Base-by-base conservation (phyloP, 1,284 basidiomycete genomes). In the Volvariella volvacea region DNA sequence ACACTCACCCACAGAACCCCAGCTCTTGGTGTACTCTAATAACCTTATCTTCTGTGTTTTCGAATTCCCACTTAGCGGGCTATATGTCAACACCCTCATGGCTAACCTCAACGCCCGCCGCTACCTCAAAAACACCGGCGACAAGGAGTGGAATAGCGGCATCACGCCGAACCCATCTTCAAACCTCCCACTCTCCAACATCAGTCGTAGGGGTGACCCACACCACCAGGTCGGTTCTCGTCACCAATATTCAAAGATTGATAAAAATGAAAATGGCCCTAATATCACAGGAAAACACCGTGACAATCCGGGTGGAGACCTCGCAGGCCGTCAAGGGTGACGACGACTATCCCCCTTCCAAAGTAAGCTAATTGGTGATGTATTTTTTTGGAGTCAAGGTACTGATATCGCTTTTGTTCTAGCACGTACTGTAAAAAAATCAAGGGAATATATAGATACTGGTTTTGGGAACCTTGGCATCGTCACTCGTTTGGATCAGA, bases 81-180 rank as follows among this genome's bases (percentile, higher is more conserved):
- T 36, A n/a, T 36, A 36, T 20, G n/a, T 15, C n/a, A 36, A 36
- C 34, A 36, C 34, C n/a, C n/a, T 36, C 7, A 7, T 36, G 34
- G 34, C 6, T 7, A 36, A 36, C 34, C 34, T 36, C 34, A 36
- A 36, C 19, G 34, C 34, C 34, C 34, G 34, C 15, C 34, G 34
- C n/a, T 36, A 16, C 34, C 14, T 36, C 34, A 36, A 36, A 20
- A n/a, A n/a, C 34, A 6, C 6, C 6, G 7, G 6, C n/a, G 34
- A 36, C 7, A 15, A n/a, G 7, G 34, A 36, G 4, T 36, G 34
- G 34, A 36, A 6, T 20, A 36, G n/a, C n/a, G 6, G 8, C 34
- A 6, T 9, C 9, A 9, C 30, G 9, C 9, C 9, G 9, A 31
- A 9, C 30, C 9, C n/a, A 9, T 9, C 9, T 9, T 9, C 9